Conservation (phyloP, 495 filamentous ascomycete species). For the Glonium stellatum region DNA sequence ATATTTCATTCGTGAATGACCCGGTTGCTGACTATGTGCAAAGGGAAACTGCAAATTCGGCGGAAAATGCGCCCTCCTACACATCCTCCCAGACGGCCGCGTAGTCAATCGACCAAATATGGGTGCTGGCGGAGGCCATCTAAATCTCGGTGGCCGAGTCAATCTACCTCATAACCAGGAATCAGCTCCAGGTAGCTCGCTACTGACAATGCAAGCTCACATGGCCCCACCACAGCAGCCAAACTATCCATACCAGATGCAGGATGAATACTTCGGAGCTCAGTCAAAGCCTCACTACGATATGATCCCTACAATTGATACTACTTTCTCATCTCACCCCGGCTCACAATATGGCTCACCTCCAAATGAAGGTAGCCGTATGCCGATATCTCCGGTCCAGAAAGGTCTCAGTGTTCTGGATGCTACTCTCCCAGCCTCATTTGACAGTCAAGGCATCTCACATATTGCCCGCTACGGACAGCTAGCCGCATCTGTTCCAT, state of each 20-base stretch:
- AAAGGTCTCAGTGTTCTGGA: conserved; percentile 79
- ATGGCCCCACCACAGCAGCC: conserved; percentile 15
- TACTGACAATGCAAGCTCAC: conserved; percentile 49
- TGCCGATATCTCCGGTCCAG: conserved; percentile 65
- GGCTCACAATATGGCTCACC: conserved; percentile 87
- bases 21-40: conserved; percentile 9
- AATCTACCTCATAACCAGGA: conserved; percentile 63
- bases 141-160: conserved; percentile 65
- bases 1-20: neutral
- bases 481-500: conserved; percentile 85
- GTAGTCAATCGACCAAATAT: conserved; percentile 65
- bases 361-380: conserved; percentile 57
- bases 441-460: conserved; percentile 93
- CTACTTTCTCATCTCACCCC: conserved; percentile 66
- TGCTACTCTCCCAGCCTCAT: conserved; percentile 88
- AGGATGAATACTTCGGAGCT: conserved; percentile 19
- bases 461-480: conserved; percentile 84
- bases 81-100: conserved; percentile 88
- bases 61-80: conserved; percentile 90
- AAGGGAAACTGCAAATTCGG: conserved; percentile 99
- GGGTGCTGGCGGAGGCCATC: conserved; percentile 42
- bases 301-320: conserved; percentile 68
- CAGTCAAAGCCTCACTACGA: conserved; percentile 38
- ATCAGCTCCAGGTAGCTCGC: conserved; percentile 75
- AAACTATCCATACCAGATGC: conserved; percentile 9